A percentile compares a stretch with the other conserved stretches of the same genome.
Conservation (phyloP, 805 yeast genomes). For the Schwanniomyces yamadae region DNA sequence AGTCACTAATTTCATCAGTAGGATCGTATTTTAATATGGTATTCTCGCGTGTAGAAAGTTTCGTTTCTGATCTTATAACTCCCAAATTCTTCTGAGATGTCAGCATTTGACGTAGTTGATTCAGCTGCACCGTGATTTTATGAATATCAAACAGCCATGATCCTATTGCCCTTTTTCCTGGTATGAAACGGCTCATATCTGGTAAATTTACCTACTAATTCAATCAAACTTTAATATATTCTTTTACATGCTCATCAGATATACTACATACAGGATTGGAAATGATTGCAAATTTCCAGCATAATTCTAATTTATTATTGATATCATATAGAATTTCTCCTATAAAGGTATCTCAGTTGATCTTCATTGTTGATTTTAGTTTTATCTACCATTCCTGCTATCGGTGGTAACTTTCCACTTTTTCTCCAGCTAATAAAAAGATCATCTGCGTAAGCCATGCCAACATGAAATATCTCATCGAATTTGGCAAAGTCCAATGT, state of each 20-base stretch:
- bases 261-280: too few species aligned
- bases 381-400: constrained; percentile 49
- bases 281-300: too few species aligned
- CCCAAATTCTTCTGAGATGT: background rate
- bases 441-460: constrained; percentile 67
- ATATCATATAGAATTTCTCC: constrained; percentile 74
- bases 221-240: too few species aligned
- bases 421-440: constrained; percentile 52
- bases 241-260: too few species aligned
- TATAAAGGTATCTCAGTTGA: constrained; percentile 28
- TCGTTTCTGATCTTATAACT: background rate
- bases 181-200: background rate
- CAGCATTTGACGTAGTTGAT: background rate
- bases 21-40: constrained; percentile 7
- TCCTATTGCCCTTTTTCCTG: background rate
- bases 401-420: constrained; percentile 55
- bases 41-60: background rate
- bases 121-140: background rate
- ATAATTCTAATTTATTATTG: too few species aligned
- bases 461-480: constrained; percentile 83
- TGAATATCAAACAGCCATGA: background rate
- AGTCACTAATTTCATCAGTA: constrained; percentile 12
- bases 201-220: too few species aligned
- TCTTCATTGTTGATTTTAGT: constrained; percentile 10
- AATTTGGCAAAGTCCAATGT: constrained; percentile 91